Evolutionary conservation across 768 basidiomycete species (phyloP).

Genomic region (Daedaleopsis nitida): DNA sequence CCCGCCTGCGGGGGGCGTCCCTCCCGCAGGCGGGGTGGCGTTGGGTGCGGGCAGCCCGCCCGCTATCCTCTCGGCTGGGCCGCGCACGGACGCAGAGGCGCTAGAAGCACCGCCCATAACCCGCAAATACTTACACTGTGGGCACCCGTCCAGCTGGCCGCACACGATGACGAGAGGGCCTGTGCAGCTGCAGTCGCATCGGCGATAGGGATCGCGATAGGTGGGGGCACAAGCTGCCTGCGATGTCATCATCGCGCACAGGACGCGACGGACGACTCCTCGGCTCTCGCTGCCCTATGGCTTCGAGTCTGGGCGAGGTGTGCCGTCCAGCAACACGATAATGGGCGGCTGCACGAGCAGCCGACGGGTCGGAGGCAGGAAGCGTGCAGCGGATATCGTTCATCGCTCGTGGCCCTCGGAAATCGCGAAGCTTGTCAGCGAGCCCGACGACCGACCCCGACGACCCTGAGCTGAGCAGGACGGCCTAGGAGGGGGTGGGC

Average conservation of each 20-base stretch:
- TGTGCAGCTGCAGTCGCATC: slow-evolving; percentile 1
- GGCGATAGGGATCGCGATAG: slow-evolving; percentile 22
- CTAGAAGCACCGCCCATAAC: neutral
- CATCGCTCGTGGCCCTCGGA: no score
- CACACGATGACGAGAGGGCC: slow-evolving; percentile 1
- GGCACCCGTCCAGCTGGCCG: neutral
- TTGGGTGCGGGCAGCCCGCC: neutral
- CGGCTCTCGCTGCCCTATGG: no score
- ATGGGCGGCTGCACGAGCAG: no score
- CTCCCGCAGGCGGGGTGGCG: no score
- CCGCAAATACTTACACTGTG: no score
- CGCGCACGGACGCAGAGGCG: neutral
- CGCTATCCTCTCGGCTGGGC: neutral
- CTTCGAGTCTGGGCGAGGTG: no score
- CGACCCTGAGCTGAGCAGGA: neutral
- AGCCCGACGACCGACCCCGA: neutral
- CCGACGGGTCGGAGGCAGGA: no score
- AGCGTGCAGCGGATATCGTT: no score
- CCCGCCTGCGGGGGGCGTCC: neutral
- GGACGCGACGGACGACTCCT: no score
- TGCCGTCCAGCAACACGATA: no score
- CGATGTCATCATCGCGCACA: no score
- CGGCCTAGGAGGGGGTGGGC: no score
- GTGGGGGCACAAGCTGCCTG: neutral
- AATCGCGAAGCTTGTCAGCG: neutral